Base-by-base conservation (phyloP, 495 filamentous ascomycete genomes). In the Penicillium coffeae region DNA sequence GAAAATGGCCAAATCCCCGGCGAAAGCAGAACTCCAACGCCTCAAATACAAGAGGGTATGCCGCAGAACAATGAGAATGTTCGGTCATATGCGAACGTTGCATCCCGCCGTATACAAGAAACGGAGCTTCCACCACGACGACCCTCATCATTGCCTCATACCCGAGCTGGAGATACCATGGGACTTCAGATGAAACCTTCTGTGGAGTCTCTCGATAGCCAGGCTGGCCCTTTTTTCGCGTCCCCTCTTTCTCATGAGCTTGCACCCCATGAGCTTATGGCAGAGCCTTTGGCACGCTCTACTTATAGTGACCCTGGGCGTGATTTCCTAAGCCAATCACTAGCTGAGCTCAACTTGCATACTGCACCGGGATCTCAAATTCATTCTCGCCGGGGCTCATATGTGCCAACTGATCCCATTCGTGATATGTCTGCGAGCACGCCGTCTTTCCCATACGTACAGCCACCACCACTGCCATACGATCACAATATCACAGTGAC, bases 291-390 rank as follows among this genome's bases (percentile, higher is more conserved):
- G 42, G 51, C 39, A 33, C 56, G 62, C 8, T 68, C 69, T n/a
- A 66, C 64, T 1, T 68, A 69, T 20, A 73, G 67, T 49, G 72
- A 73, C 30, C 62, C 70, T 22, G 68, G 68, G 0, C 44, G 51
- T 6, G 54, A 60, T 1, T 27, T 45, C 18, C 27, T 54, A 19
- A 40, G 35, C 1, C 53, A 61, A 9, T 47, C 58, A 5, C 27
- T 68, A 6, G 39, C 42, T 8, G 58, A 48, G 0, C 21, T 64
- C 22, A 59, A 64, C 27, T 35, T 66, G 6, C 51, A 59, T 13
- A 62, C 64, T 20, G 53, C 57, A 1, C 56, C 60, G 10, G 61
- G 45, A 10, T 60, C 60, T 25, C 60, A 47, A 5, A 43, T 54
- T 27, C 50, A 62, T n/a, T 55, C 60, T 21, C 64, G 65, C n/a